Conservation (phyloP, 768 basidiomycete genomes). For the Phaeolepiota aurea region DNA sequence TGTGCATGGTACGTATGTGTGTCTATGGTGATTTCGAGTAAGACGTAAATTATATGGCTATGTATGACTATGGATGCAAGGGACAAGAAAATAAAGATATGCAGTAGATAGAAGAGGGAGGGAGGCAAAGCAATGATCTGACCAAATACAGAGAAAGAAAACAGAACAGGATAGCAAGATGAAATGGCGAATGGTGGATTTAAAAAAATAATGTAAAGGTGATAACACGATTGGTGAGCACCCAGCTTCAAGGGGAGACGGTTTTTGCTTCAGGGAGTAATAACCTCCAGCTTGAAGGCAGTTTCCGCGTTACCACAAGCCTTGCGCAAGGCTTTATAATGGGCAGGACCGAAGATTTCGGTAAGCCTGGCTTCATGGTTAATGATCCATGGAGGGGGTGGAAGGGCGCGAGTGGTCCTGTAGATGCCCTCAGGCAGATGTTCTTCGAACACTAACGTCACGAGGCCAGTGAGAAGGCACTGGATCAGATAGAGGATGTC, state of each 20-base stretch:
- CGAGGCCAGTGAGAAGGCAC: conserved; percentile 65
- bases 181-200: not conserved
- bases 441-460: conserved; percentile 71
- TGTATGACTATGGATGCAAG: not conserved
- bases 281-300: conserved; percentile 63
- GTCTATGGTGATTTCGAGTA: not conserved
- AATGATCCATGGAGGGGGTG: conserved; percentile 70
- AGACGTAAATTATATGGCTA: not conserved
- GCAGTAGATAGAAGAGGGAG: not conserved
- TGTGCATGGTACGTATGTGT: not conserved
- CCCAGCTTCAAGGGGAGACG: too few species aligned
- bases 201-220: not conserved
- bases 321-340: conserved; percentile 63
- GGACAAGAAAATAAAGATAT: not conserved
- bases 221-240: too few species aligned
- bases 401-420: conserved; percentile 70
- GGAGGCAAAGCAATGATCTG: not conserved
- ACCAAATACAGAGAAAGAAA: not conserved
- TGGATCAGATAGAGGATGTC: conserved; percentile 64
- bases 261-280: not conserved
- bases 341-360: conserved; percentile 66
- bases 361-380: conserved; percentile 58
- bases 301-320: conserved; percentile 65
- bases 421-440: conserved; percentile 59
- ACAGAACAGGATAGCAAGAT: not conserved